Base-by-base conservation (phyloP, 2,329 filamentous ascomycete genomes). In the Stachybotrys chartarum region DNA sequence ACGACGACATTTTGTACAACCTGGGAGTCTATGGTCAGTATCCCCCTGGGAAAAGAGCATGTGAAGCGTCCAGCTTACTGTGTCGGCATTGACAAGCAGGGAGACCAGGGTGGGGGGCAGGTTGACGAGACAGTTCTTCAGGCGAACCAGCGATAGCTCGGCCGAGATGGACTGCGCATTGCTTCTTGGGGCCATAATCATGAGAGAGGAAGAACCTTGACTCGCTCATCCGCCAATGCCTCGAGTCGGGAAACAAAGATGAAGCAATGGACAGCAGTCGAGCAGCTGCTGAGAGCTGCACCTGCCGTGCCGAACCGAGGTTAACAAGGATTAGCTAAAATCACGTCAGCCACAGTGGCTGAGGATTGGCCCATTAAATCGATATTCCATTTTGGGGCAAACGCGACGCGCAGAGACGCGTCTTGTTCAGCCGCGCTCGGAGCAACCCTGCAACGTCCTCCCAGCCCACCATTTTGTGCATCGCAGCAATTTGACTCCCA, bases 111-210 rank as follows among this genome's bases (percentile, higher is more conserved):
- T 87, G 5, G 89, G 75, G 51, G 94, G 94, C 52, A 99, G 82
- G 73, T 97, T 97, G 70, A 96, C 90, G 53, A 99, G 80, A 74
- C 94, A 99, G 71, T 88, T 97, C 78, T 96, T 95, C 57, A 97
- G 81, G 63, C 92, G 90, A 51, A 91, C 84, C 58, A 97, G 81
- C 54, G 88, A 88, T 61, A 97, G 81, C 75, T 96, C 92, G 57
- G 91, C 91, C 58, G 87, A 80, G 39, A 86, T 86, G 48, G 88
- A 80, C 64, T 79, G 81, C 68, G 76, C 75, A 67, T 80, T 82
- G 68, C 77, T 80, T 66, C 75, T 70, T 58, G 77, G 72, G 63
- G 75, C 69, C 78, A 81, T 80, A 58, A 52, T 63, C 54, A 44
- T 17, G 46, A 17, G 3, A 42, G 10, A 42, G 5, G 8, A 14